A percentile compares a stretch with the other conserved stretches of the same genome.
Conservation (phyloP, 306 rosid genomes). For the Alnus glutinosa region DNA sequence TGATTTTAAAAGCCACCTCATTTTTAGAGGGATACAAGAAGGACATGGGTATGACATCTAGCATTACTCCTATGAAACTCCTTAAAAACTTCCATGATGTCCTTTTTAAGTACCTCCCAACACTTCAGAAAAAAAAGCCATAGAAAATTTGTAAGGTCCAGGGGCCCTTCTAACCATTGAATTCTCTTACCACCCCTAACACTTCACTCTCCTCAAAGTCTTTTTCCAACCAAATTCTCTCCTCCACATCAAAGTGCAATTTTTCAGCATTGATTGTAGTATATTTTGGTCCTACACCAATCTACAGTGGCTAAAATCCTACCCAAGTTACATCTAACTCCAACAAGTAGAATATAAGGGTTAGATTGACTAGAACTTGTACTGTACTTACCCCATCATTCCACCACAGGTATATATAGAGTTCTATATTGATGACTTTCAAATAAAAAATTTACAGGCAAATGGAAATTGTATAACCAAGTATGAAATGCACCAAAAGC, state of each 20-base stretch:
- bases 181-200: too few species aligned
- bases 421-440: neutral
- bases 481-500: neutral
- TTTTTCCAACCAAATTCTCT: too few species aligned
- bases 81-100: too few species aligned
- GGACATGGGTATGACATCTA: too few species aligned
- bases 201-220: too few species aligned
- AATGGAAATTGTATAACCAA: neutral
- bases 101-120: too few species aligned
- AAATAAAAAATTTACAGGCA: neutral
- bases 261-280: neutral
- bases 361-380: neutral
- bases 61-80: too few species aligned
- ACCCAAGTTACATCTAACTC: neutral
- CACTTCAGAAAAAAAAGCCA: too few species aligned
- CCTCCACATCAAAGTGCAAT: neutral
- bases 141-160: too few species aligned
- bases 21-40: too few species aligned
- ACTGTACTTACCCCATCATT: neutral
- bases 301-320: neutral
- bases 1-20: too few species aligned
- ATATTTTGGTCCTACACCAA: slow-evolving; percentile 1
- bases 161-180: too few species aligned
- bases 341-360: neutral
- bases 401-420: neutral